These are phyloP conservation scores for Leonotis leonurus DNA, from an alignment of 257 asterid genomes.

Conservation along the genomic window DNA sequence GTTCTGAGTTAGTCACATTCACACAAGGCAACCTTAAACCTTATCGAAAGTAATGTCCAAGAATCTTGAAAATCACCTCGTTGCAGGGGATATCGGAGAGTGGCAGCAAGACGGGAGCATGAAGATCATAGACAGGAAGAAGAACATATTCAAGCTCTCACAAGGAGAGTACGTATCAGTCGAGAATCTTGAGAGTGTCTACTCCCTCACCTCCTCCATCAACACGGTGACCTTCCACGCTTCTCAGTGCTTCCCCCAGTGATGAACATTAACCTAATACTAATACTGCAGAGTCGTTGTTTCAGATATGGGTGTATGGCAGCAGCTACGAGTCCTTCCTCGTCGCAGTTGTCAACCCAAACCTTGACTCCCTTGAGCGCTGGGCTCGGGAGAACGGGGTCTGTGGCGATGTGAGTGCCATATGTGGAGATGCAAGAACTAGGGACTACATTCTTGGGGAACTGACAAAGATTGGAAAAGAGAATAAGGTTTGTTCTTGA, in stretches of 20 bases:
- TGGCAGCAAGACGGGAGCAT: conserved; percentile 77
- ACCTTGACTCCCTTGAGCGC: conserved; percentile 33
- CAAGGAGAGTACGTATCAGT: conserved; percentile 85
- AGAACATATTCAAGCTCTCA: conserved; percentile 83
- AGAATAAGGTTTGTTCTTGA: conserved; percentile 46
- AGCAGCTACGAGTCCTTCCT: conserved; percentile 75
- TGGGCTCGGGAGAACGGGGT: conserved; percentile 53
- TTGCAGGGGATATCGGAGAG: conserved; percentile 77
- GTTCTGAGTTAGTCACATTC: not conserved
- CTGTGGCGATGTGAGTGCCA: conserved; percentile 32
- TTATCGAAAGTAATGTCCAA: not conserved
- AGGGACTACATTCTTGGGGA: conserved; percentile 44
- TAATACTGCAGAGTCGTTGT: not conserved
- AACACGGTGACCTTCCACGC: conserved; percentile 39
- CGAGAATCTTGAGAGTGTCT: conserved; percentile 65
- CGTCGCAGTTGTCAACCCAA: conserved; percentile 79
- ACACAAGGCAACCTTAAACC: not conserved
- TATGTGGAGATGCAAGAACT: conserved; percentile 48
- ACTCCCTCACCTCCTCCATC: conserved; percentile 42
- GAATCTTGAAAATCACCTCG: not conserved
- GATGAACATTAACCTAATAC: not conserved
- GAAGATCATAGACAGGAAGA: conserved; percentile 82
- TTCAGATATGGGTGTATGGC: conserved; percentile 81
- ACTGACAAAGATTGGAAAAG: conserved; percentile 48
- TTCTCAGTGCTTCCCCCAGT: not conserved